Conservation (phyloP, 805 yeast genomes). For the Alloascoidea africana region DNA sequence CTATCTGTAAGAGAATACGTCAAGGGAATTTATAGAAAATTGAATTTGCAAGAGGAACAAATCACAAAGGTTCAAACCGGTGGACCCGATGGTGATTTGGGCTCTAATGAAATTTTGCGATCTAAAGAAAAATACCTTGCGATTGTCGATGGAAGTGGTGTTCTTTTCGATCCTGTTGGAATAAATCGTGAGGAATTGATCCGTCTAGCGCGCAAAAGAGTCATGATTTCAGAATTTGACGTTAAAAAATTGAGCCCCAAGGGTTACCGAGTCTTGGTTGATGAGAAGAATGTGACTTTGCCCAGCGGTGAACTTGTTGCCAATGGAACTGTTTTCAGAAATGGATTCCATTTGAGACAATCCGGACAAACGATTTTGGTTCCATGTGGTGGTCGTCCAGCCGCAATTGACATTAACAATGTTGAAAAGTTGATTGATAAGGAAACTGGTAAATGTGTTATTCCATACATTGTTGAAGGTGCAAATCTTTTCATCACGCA, state of each 20-base stretch:
- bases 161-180: slow-evolving; percentile 83
- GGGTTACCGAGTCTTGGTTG: slow-evolving; percentile 77
- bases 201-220: slow-evolving; percentile 64
- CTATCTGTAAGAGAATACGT: slow-evolving; percentile 87
- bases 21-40: slow-evolving; percentile 71
- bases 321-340: slow-evolving; percentile 83
- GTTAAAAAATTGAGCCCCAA: slow-evolving; percentile 44
- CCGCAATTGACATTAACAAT: slow-evolving; percentile 80
- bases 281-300: slow-evolving; percentile 62
- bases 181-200: slow-evolving; percentile 65
- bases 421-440: slow-evolving; percentile 57
- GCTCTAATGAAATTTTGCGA: slow-evolving; percentile 84
- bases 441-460: slow-evolving; percentile 57
- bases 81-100: slow-evolving; percentile 98
- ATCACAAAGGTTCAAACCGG: slow-evolving; percentile 89
- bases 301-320: slow-evolving; percentile 67
- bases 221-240: slow-evolving; percentile 61
- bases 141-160: slow-evolving; percentile 93
- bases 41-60: slow-evolving; percentile 37
- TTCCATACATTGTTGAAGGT: slow-evolving; percentile 92
- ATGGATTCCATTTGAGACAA: slow-evolving; percentile 69
- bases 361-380: slow-evolving; percentile 73
- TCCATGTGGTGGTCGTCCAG: slow-evolving; percentile 99
- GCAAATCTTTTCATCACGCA: slow-evolving; percentile 94
- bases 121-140: slow-evolving; percentile 75